These are phyloP conservation scores for Coniochaeta hoffmannii DNA, from an alignment of 2,329 filamentous ascomycete species.

Conservation along the genomic window DNA sequence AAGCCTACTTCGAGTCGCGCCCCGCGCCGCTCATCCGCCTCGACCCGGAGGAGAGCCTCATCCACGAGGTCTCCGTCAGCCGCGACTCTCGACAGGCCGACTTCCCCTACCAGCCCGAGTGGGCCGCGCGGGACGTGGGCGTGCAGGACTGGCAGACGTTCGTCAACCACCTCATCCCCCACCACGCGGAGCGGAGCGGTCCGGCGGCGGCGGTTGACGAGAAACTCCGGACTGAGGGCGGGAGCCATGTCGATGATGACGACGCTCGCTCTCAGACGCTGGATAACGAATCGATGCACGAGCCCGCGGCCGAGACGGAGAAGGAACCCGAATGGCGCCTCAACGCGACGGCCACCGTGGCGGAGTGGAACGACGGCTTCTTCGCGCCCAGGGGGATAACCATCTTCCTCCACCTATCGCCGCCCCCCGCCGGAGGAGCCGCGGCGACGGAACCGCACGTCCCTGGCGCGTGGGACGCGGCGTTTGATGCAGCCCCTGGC, in stretches of 20 bases:
- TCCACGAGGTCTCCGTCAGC: constrained; percentile 26
- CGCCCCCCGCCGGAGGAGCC: neutral
- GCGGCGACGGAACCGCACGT: constrained; percentile 12
- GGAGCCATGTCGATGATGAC: constrained; percentile 7
- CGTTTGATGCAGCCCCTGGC: constrained; percentile 16
- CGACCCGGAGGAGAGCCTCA: constrained; percentile 4
- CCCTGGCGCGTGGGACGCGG: constrained; percentile 24
- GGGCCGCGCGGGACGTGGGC: constrained; percentile 34
- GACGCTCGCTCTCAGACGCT: neutral
- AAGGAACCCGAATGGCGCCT: constrained; percentile 17
- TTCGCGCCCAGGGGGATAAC: constrained; percentile 42
- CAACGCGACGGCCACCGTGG: constrained; percentile 31
- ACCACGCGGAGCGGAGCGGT: constrained; percentile 35
- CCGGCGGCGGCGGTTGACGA: constrained; percentile 36
- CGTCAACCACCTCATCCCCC: constrained; percentile 46
- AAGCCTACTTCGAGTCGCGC: constrained; percentile 40
- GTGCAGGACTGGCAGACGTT: constrained; percentile 53
- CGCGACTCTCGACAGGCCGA: constrained; percentile 30
- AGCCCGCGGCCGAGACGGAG: constrained; percentile 31
- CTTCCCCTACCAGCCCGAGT: constrained; percentile 32
- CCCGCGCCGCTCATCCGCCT: constrained; percentile 19
- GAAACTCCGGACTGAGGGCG: constrained; percentile 37
- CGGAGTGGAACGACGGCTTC: constrained; percentile 51
- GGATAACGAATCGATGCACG: constrained; percentile 25
- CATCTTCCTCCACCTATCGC: constrained; percentile 23